phyloP scores from a whole-genome alignment of 345 rosid genomes.

The Eucalyptus coolabah region DNA sequence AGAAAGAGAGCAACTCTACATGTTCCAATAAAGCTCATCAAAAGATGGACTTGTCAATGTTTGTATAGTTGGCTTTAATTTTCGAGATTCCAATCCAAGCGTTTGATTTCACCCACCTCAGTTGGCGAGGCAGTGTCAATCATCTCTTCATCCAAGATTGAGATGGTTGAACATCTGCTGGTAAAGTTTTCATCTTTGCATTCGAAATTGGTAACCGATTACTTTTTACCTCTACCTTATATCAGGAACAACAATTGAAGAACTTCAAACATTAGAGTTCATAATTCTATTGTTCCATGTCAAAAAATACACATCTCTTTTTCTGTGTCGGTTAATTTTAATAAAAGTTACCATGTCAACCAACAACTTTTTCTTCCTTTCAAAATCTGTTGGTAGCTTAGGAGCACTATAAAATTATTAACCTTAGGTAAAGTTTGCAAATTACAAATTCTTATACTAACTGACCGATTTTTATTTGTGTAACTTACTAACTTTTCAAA shows the following conservation, averaged over 20 bases:
- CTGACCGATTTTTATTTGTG: background rate
- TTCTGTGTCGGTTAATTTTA: background rate
- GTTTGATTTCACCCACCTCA: background rate
- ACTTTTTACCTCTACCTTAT: background rate
- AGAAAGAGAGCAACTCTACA: background rate
- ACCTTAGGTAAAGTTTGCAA: background rate
- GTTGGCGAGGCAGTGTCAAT: background rate
- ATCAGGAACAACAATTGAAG: background rate
- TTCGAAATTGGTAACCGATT: background rate
- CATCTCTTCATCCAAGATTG: background rate
- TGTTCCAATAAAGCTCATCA: background rate
- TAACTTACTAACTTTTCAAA: background rate
- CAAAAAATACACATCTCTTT: background rate
- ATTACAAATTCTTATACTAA: background rate
- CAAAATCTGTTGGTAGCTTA: background rate
- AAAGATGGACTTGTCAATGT: background rate
- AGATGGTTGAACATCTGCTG: background rate
- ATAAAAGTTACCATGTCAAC: background rate
- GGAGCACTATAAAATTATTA: background rate
- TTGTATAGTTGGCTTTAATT: background rate
- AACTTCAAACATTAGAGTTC: background rate
- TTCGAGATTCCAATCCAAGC: background rate
- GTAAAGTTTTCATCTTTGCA: background rate
- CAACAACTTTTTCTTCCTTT: background rate
- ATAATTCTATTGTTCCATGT: background rate